Evolutionary conservation across 208 protist species (phyloP), one percentile per base, ranked within the genome.

Genomic region (Histomonas meleagridis): DNA sequence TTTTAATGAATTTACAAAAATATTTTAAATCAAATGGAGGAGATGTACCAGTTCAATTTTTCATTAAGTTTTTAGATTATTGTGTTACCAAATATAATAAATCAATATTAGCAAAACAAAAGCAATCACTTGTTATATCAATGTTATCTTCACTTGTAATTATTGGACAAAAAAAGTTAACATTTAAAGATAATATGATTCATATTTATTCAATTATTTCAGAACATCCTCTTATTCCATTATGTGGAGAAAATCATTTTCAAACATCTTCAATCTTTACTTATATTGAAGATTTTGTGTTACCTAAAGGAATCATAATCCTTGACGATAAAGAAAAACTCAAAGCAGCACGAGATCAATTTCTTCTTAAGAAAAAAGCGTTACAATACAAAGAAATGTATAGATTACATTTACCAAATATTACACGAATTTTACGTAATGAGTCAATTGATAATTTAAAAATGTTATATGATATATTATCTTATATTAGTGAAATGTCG

Each of bases 221-320:
- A 7, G 35, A 86, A 38, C 51, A 86, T n/a, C 32, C 46, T 38
- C 18, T 86, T 46, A 48, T 86, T 16, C 76, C 38, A 26, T 46
- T 86, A 57, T 86, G 55, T 28, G 76, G n/a, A 16, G 76, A 86
- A 86, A 86, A 86, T 28, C 14, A 5, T 28, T 86, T 86, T 46
- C 46, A 26, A 4, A 40, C 76, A 38, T 40, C 46, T 16, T 86
- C 51, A 26, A 38, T 46, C 1, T n/a, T 86, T 43, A 16, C 76
- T 55, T 26, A 86, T 26, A 26, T 55, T 38, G 14, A 43, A 51
- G 76, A 46, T 23, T 86, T 86, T 28, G n/a, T n/a, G n/a, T n/a
- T n/a, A n/a, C n/a, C n/a, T n/a, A 86, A 48, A 43, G 46, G 23
- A 1, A 26, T 32, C 32, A 86, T 43, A 26, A 48, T 86, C 16